Percentiles rank a stretch among this genome's conserved stretches.
phyloP scores from a whole-genome alignment of 140 eudicot genomes.

The Oenanthe javanica region DNA sequence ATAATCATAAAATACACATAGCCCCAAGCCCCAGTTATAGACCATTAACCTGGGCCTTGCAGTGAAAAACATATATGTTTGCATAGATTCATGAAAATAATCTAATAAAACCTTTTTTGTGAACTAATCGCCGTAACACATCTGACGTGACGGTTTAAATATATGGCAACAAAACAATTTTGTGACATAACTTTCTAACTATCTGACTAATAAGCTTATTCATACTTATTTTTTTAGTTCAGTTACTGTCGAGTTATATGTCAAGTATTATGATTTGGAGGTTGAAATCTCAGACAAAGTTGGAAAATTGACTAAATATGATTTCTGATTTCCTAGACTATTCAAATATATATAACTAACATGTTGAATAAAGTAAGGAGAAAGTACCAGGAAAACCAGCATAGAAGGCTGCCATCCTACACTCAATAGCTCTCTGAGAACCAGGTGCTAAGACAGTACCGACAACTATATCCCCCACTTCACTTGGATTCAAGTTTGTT shows the following conservation, averaged over 20 bases:
- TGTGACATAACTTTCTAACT: neutral
- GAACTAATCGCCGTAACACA: neutral
- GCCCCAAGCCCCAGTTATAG: neutral
- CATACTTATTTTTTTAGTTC: neutral
- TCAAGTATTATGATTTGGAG: neutral
- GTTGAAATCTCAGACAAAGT: neutral
- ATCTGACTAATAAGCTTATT: neutral
- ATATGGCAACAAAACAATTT: neutral
- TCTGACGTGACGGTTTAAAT: neutral
- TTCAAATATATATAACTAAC: neutral
- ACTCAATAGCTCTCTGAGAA: conserved; percentile 61
- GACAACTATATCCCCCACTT: conserved; percentile 71
- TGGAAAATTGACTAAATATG: neutral
- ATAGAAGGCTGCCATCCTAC: conserved; percentile 74
- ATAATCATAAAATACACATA: neutral
- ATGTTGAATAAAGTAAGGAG: neutral
- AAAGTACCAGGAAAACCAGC: conserved; percentile 75
- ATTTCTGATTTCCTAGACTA: neutral
- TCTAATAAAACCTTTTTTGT: neutral
- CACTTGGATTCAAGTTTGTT: conserved; percentile 55
- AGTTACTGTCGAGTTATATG: neutral
- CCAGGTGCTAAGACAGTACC: conserved; percentile 87
- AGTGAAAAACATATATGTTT: neutral
- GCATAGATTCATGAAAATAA: neutral
- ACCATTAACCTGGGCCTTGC: neutral